These are phyloP conservation scores for Ascochyta lentis DNA, from an alignment of 2,329 filamentous ascomycete species.

Conservation along the genomic window DNA sequence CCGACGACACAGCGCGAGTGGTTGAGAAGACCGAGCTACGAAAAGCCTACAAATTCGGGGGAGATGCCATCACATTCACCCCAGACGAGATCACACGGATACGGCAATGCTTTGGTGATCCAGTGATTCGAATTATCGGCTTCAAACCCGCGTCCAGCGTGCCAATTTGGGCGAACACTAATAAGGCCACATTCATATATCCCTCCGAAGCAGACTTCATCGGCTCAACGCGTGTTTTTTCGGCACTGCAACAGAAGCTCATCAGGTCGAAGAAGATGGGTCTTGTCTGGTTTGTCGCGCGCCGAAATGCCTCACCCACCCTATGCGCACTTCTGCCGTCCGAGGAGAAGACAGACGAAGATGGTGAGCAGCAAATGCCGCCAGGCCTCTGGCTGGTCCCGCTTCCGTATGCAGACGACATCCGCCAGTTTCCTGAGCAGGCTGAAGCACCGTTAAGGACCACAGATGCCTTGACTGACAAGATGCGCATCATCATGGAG, in stretches of 20 bases:
- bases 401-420: conserved; percentile 87
- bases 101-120: conserved; percentile 76
- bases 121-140: conserved; percentile 85
- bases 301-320: conserved; percentile 78
- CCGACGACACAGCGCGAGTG: conserved; percentile 76
- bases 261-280: conserved; percentile 80
- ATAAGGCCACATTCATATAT: conserved; percentile 90
- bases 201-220: conserved; percentile 89
- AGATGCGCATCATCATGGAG: conserved; percentile 82
- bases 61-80: conserved; percentile 85
- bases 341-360: conserved; percentile 66
- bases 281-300: conserved; percentile 87
- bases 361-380: conserved; percentile 73
- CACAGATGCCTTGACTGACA: conserved; percentile 75
- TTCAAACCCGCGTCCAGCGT: conserved; percentile 83
- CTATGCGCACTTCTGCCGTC: conserved; percentile 85
- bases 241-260: conserved; percentile 87
- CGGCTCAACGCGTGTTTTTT: conserved; percentile 91
- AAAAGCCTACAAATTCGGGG: conserved; percentile 96
- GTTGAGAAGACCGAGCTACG: conserved; percentile 83
- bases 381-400: conserved; percentile 88
- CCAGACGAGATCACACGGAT: conserved; percentile 81
- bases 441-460: conserved; percentile 52
- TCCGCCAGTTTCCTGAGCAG: conserved; percentile 75
- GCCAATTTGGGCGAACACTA: conserved; percentile 82